Evolutionary conservation across 352 stramenopile species (phyloP).

Genomic region (Pelagophyceae sp.): DNA sequence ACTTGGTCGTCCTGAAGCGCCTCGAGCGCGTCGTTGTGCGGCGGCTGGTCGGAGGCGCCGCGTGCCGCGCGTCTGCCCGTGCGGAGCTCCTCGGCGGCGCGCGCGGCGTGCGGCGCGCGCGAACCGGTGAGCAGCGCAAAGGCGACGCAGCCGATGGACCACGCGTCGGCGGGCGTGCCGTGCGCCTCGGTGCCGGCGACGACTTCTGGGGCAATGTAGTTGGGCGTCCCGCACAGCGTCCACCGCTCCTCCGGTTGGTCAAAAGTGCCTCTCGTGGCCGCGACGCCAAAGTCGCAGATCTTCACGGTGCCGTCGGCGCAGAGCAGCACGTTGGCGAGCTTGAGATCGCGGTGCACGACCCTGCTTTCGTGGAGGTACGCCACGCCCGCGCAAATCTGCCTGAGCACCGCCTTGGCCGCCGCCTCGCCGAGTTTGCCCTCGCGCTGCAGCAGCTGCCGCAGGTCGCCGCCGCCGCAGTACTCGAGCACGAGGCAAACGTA

Average conservation of each 20-base stretch:
- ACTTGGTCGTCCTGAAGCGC: too few species aligned
- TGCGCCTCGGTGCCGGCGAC: neutral
- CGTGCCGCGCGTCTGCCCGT: too few species aligned
- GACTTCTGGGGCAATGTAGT: constrained; percentile 33
- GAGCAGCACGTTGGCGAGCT: constrained; percentile 21
- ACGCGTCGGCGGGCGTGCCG: constrained; percentile 24
- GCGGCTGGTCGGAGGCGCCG: too few species aligned
- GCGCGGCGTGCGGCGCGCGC: neutral
- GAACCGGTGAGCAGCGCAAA: constrained; percentile 26
- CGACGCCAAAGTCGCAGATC: constrained; percentile 19
- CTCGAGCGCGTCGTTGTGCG: too few species aligned
- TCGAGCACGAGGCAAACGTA: neutral
- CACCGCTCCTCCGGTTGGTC: constrained; percentile 21
- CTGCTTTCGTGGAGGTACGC: constrained; percentile 57
- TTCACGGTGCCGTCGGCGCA: neutral
- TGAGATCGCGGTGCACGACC: constrained; percentile 61
- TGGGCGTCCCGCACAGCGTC: constrained; percentile 30
- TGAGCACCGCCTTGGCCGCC: constrained; percentile 44
- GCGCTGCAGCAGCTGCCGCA: neutral
- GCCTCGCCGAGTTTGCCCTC: neutral
- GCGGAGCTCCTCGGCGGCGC: neutral
- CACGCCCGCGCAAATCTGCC: constrained; percentile 62
- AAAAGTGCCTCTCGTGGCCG: neutral
- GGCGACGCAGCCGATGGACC: constrained; percentile 26
- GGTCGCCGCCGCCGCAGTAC: constrained; percentile 6